These are phyloP conservation scores for Fragilaria radians DNA, from an alignment of 108 stramenopile genomes.

Conservation along the genomic window DNA sequence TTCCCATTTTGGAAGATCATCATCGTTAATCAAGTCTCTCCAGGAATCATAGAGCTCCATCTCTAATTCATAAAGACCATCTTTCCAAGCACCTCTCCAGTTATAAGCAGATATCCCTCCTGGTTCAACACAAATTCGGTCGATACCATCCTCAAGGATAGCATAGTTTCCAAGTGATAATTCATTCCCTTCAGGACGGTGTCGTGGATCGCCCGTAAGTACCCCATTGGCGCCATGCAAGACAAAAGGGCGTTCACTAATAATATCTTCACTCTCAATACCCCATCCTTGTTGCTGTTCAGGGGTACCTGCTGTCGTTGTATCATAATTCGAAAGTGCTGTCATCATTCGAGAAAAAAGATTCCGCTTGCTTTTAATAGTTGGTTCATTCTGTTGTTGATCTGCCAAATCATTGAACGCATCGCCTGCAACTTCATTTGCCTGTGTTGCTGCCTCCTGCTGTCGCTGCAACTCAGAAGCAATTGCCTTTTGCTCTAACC, in stretches of 20 bases:
- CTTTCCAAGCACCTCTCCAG: slow-evolving; percentile 54
- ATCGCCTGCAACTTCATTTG: slow-evolving; percentile 20
- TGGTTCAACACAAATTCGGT: slow-evolving; percentile 48
- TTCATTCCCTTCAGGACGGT: slow-evolving; percentile 10
- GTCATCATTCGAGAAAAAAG: slow-evolving; percentile 40
- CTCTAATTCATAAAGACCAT: slow-evolving; percentile 49
- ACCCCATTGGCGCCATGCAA: slow-evolving; percentile 69
- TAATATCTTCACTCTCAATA: slow-evolving; percentile 21
- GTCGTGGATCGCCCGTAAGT: slow-evolving; percentile 14
- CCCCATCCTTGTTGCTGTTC: slow-evolving; percentile 25
- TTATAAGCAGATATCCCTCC: slow-evolving; percentile 39
- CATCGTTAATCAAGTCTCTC: slow-evolving; percentile 61
- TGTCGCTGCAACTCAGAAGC: slow-evolving; percentile 35
- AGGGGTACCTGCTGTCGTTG: slow-evolving; percentile 7
- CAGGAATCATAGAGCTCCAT: slow-evolving; percentile 37
- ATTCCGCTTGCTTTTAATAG: neutral
- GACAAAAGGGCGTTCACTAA: slow-evolving; percentile 49
- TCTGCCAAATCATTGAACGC: slow-evolving; percentile 18
- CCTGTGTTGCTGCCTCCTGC: slow-evolving; percentile 23
- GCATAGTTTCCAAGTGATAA: slow-evolving; percentile 12
- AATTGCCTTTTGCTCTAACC: slow-evolving; percentile 25
- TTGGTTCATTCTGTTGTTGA: neutral
- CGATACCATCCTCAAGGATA: slow-evolving; percentile 44
- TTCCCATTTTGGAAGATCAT: slow-evolving; percentile 40
- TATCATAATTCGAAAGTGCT: slow-evolving; percentile 77